These are phyloP conservation scores for Entonaema liquescens DNA, from an alignment of 495 filamentous ascomycete species.

Conservation along the genomic window DNA sequence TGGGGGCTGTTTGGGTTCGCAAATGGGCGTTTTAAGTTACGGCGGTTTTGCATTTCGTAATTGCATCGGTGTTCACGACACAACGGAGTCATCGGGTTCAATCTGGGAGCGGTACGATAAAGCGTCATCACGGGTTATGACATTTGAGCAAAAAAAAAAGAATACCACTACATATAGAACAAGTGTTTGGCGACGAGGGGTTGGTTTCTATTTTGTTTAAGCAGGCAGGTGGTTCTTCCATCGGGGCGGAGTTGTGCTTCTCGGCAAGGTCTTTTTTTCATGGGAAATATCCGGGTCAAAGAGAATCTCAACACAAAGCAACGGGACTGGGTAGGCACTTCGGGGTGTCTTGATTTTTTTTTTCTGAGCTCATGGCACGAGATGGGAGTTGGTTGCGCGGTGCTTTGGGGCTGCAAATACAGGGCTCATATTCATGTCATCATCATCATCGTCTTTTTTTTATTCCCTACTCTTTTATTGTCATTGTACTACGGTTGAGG, in stretches of 20 bases:
- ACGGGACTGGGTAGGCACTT: constrained; percentile 42
- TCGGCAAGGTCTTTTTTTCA: constrained; percentile 43
- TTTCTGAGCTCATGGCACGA: constrained; percentile 47
- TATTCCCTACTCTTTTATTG: constrained; percentile 12
- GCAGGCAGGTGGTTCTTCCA: constrained; percentile 46
- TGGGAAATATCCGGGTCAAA: constrained; percentile 46
- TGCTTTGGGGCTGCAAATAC: constrained; percentile 49
- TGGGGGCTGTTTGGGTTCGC: constrained; percentile 45
- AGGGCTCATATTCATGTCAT: constrained; percentile 47
- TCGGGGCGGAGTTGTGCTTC: constrained; percentile 46
- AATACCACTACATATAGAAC: constrained; percentile 49
- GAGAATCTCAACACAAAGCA: constrained; percentile 47
- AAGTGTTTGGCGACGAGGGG: constrained; percentile 49
- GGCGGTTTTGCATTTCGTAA: constrained; percentile 50
- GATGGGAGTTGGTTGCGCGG: constrained; percentile 46
- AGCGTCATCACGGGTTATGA: constrained; percentile 51
- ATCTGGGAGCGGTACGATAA: constrained; percentile 50
- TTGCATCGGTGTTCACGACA: constrained; percentile 52
- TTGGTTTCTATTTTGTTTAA: constrained; percentile 44
- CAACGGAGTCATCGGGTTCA: constrained; percentile 49
- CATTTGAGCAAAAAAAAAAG: constrained; percentile 48
- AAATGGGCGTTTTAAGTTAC: constrained; percentile 45
- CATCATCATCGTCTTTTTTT: constrained; percentile 15
- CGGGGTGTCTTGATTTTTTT: constrained; percentile 41
- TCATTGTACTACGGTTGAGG: constrained; percentile 40